Evolutionary conservation across 139 green algal species (phyloP).

Genomic region (Volvox africanus): DNA sequence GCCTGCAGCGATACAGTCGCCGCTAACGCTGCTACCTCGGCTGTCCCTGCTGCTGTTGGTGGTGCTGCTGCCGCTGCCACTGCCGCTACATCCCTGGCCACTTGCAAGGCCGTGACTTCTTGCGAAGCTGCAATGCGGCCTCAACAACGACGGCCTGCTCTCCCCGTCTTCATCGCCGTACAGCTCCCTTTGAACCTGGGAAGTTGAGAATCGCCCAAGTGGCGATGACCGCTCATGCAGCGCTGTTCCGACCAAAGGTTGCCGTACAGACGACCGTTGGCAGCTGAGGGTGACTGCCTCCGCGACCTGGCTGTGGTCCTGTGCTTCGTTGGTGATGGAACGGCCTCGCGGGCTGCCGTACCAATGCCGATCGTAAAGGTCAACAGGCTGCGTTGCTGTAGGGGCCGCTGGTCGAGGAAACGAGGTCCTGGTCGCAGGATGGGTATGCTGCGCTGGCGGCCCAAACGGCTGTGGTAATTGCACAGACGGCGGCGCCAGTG

Average conservation of each 20-base stretch:
- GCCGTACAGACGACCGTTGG: no score
- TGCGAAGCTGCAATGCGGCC: background rate
- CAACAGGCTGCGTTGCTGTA: background rate
- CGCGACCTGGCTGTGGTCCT: no score
- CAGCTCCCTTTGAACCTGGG: no score
- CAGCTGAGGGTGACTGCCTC: no score
- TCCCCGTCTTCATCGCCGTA: background rate
- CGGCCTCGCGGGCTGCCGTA: background rate
- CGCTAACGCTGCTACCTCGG: background rate
- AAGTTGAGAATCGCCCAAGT: no score
- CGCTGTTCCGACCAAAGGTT: no score
- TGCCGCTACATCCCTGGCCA: background rate
- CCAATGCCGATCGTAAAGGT: conserved; percentile 26
- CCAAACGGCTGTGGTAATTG: background rate
- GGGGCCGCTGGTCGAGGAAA: background rate
- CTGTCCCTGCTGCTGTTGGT: background rate
- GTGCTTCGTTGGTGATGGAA: background rate
- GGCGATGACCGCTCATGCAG: no score
- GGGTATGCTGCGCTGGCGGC: no score
- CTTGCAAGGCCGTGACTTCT: background rate
- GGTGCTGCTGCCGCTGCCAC: background rate
- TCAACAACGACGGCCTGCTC: background rate
- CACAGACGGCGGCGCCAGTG: background rate
- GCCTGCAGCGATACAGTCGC: background rate
- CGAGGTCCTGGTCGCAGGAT: no score